Percentiles rank a stretch among this genome's conserved stretches.
phyloP scores from a whole-genome alignment of 208 protist species.

The Angomonas ambiguus region DNA sequence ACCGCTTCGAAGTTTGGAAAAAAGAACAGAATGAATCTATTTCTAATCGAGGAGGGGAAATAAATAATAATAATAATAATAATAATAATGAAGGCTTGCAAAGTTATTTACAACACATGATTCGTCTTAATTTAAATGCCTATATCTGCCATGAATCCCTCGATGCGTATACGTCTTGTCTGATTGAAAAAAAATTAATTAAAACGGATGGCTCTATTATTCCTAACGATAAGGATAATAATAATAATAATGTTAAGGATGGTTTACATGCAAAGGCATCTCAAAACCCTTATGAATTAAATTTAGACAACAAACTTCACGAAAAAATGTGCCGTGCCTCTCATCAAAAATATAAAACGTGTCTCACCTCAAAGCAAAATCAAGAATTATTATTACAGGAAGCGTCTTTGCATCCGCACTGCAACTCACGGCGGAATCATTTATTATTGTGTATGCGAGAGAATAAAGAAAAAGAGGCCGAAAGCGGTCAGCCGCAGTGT shows the following conservation, averaged over 20 bases:
- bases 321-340: slow-evolving; percentile 54
- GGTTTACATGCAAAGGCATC: slow-evolving; percentile 7
- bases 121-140: slow-evolving; percentile 77
- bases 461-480: slow-evolving; percentile 42
- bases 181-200: slow-evolving; percentile 40
- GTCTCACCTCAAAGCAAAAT: slow-evolving; percentile 57
- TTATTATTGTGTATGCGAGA: slow-evolving; percentile 56
- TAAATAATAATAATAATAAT: no score
- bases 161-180: slow-evolving; percentile 67
- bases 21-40: slow-evolving; percentile 48
- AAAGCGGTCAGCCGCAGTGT: slow-evolving; percentile 60
- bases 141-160: slow-evolving; percentile 77
- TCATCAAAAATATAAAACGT: slow-evolving; percentile 55
- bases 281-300: slow-evolving; percentile 47
- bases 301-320: slow-evolving; percentile 63
- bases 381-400: slow-evolving; percentile 62
- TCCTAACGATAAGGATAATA: neutral
- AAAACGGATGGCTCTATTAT: neutral
- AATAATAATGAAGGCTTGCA: slow-evolving; percentile 50
- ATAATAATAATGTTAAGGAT: neutral
- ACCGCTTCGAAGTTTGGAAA: slow-evolving; percentile 73
- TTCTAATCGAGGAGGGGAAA: slow-evolving; percentile 37
- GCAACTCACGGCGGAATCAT: slow-evolving; percentile 22
- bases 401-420: slow-evolving; percentile 49
- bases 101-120: slow-evolving; percentile 68